A percentile compares a stretch with the other conserved stretches of the same genome.
phyloP scores from a whole-genome alignment of 2,329 filamentous ascomycete species.

The Cladosporium sp. region DNA sequence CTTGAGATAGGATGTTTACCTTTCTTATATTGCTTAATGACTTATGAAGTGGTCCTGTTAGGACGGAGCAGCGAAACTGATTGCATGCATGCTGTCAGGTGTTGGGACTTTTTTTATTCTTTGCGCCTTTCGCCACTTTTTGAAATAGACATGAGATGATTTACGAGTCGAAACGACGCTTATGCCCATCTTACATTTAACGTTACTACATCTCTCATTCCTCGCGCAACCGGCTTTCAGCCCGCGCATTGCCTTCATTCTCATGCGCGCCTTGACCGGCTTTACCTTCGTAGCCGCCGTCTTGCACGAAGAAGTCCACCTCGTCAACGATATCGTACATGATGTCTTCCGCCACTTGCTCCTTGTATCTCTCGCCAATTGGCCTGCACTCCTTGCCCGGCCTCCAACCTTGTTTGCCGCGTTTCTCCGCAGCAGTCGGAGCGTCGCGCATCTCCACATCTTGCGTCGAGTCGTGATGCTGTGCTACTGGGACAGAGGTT shows the following conservation, averaged over 20 bases:
- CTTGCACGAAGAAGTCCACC: conserved; percentile 82
- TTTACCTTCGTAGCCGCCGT: conserved; percentile 48
- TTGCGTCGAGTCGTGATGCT: conserved; percentile 9
- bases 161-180: not conserved
- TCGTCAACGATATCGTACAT: conserved; percentile 94
- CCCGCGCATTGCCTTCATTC: not conserved
- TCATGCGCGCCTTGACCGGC: conserved; percentile 6
- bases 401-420: conserved; percentile 29
- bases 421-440: conserved; percentile 21
- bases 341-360: conserved; percentile 93
- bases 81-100: not conserved
- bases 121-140: not conserved
- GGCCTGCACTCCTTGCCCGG: conserved; percentile 51
- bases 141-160: not conserved
- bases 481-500: not conserved
- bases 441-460: conserved; percentile 39
- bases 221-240: conserved; percentile 4
- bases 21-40: not conserved
- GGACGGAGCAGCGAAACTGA: not conserved
- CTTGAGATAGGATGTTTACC: not conserved
- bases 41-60: not conserved
- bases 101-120: not conserved
- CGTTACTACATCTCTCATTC: not conserved
- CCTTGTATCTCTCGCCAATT: conserved; percentile 77
- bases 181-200: not conserved